Base-by-base conservation (phyloP, 2,329 filamentous ascomycete species). In the Calonectria pseudoreteaudii region DNA sequence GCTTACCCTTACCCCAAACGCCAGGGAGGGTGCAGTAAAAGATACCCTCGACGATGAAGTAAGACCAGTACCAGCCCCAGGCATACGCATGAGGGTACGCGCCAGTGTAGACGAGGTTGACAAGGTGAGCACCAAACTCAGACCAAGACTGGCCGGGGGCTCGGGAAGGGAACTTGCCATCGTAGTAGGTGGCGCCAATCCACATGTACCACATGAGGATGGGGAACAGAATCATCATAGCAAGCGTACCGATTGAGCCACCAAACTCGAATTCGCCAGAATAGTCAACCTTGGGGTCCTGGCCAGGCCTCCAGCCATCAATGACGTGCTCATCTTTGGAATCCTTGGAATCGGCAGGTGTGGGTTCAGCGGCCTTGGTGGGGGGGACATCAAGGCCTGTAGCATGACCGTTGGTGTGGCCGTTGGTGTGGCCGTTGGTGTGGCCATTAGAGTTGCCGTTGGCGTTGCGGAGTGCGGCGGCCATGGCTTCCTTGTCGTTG, bases 191-290 rank as follows among this genome's bases (percentile, higher is more conserved):
- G 41, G 96, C 94, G 66, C 97, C 97, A 84, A 98, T 93, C 96
- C 96, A 98, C 96, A 99, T 98, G 87, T 98, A 98, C 90, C 95
- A 98, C 96, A 98, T 98, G 80, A 99, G 90, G 47, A 93, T 75
- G n/a, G 97, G 97, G 86, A 98, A 99, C 58, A 94, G 92, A 75
- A 95, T 90, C 95, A 98, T 98, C 91, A 98, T 95, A 78, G 91
- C 88, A 20, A 90, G 86, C 52, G 96, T 93, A 70, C 97, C 96
- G n/a, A 90, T 83, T 4, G 94, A 93, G 72, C 97, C 97, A 76
- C 96, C 96, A 82, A 98, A 99, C 83, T 99, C 97, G 79, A 91
- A 90, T 76, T 90, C 87, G 76, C 90, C 91, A 2, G 91, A 92
- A 80, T 89, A 87, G 85, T 94, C 92, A 71, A 93, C 78, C 83